Percentiles rank a stretch among this genome's conserved stretches.
These are phyloP conservation scores for Dittrichia graveolens DNA, from an alignment of 129 eudicot genomes.

Conservation along the genomic window DNA sequence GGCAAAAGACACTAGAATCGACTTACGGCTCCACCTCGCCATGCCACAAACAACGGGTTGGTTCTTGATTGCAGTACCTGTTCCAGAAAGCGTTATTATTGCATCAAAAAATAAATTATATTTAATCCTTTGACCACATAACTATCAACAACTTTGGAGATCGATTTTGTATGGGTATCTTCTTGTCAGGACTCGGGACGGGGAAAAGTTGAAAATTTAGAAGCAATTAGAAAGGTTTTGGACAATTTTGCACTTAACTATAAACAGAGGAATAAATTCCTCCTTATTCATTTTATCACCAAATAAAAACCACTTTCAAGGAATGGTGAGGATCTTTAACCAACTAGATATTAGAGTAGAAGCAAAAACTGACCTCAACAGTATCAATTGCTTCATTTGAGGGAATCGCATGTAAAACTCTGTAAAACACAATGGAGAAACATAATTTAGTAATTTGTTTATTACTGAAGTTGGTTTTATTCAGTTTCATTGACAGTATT, in stretches of 20 bases:
- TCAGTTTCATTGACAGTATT: no score
- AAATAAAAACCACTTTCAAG: no score
- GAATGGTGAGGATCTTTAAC: not conserved
- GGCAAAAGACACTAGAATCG: conserved; percentile 7
- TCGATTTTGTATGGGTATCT: no score
- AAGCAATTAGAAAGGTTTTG: no score
- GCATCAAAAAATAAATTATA: not conserved
- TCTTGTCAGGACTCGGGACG: not conserved
- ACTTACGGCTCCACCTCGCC: conserved; percentile 99
- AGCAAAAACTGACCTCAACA: conserved; percentile 70
- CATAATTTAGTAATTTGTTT: not conserved
- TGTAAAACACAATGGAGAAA: conserved; percentile 35
- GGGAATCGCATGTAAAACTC: conserved; percentile 93
- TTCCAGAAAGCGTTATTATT: not conserved
- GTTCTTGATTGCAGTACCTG: conserved; percentile 89
- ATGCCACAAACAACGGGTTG: conserved; percentile 64
- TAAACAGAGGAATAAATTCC: no score
- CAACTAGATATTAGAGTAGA: not conserved
- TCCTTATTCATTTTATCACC: no score
- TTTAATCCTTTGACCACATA: not conserved
- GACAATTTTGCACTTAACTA: no score
- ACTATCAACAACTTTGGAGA: not conserved
- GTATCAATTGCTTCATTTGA: conserved; percentile 92
- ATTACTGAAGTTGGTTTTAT: no score
- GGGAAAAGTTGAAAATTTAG: no score